Evolutionary conservation across 768 basidiomycete genomes (phyloP), one percentile per base, ranked within the genome.

Genomic region (Paxillus rubicundulus): DNA sequence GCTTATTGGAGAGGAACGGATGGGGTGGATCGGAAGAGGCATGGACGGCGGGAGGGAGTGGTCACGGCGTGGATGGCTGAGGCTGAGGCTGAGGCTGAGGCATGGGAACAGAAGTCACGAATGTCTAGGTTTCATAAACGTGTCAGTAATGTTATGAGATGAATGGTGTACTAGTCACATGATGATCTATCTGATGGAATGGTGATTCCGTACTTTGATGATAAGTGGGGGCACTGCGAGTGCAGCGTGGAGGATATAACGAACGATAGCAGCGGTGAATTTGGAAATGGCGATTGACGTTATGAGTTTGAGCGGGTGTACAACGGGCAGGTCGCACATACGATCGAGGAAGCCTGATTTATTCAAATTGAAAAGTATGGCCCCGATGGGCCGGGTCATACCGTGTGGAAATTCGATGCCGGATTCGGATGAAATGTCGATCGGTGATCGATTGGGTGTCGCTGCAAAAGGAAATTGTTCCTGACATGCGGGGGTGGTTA

Each of bases 401-500:
- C 24, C 24, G 24, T 24, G 24, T 24, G 24, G 24, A 24, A 24
- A 24, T 24, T 24, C 6, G 6, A 33, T 24, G 16, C 43, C 9
- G 7, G 16, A 16, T 32, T 5, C 16, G n/a, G 17, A 4, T n/a
- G 17, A 12, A 9, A 33, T 32, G 44, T 45, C 32, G 17, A 18
- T 33, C 44, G 46, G 34, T 38, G 20, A 47, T 41, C 18, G 40
- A 8, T 18, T 45, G 2, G 9, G 17, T 30, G 9, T 17, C 9
- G 30, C 44, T 30, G 27, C 5, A n/a, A 44, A 5, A 2, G 21
- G 16, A 17, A n/a, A 18, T 8, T 36, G 38, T 48, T 24, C 47
- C 47, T 38, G 36, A 38, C 38, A 30, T 48, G 38, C 37, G 38
- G 47, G 24, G 47, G 28, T 17, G n/a, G 37, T 48, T 48, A 48